A percentile compares a stretch with the other conserved stretches of the same genome.
Conservation (phyloP, 768 basidiomycete genomes). For the Termitomyces sp. region DNA sequence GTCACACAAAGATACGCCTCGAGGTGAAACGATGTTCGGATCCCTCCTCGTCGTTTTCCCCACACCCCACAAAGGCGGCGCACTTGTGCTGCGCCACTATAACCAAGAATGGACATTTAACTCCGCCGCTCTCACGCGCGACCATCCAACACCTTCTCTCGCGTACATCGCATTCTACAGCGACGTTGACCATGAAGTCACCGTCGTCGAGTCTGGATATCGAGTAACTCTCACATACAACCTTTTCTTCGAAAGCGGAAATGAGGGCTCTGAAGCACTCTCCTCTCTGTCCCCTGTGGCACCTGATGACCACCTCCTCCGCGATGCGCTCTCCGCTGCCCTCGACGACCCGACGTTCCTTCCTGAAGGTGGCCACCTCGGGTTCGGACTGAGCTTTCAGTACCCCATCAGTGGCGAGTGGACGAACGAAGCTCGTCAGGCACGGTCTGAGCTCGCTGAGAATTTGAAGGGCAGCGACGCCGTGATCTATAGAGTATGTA, state of each 20-base stretch:
- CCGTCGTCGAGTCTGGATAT: constrained; percentile 30
- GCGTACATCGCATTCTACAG: constrained; percentile 33
- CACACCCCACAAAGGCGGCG: constrained; percentile 41
- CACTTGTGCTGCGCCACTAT: constrained; percentile 30
- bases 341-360: constrained; percentile 31
- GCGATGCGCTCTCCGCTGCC: constrained; percentile 19
- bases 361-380: constrained; percentile 36
- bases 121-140: constrained; percentile 6
- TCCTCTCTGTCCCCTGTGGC: constrained; percentile 1
- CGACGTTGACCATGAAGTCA: constrained; percentile 39
- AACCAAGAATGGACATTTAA: constrained; percentile 34
- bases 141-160: constrained; percentile 19
- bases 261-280: background rate
- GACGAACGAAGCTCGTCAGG: background rate
- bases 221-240: constrained; percentile 41
- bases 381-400: constrained; percentile 34
- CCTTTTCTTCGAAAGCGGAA: constrained; percentile 23
- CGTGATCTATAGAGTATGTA: constrained; percentile 18
- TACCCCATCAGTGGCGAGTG: constrained; percentile 26
- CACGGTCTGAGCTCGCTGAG: background rate
- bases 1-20: constrained; percentile 46
- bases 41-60: constrained; percentile 50
- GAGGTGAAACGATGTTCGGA: constrained; percentile 41
- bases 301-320: constrained; percentile 6
- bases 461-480: constrained; percentile 29